These are phyloP conservation scores for Pythium apleroticum DNA, from an alignment of 352 stramenopile genomes.

Conservation along the genomic window DNA sequence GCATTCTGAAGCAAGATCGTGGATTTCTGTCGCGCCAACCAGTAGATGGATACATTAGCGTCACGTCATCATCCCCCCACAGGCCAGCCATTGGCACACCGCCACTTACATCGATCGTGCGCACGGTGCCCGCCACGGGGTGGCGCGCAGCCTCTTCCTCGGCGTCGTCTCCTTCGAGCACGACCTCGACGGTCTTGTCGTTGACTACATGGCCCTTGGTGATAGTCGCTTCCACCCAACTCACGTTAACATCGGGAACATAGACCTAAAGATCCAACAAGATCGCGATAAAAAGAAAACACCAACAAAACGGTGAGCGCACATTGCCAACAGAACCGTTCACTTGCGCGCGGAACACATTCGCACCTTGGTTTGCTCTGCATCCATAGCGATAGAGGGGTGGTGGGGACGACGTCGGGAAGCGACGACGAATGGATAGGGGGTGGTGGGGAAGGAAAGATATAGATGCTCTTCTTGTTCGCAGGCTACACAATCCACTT, in stretches of 20 bases:
- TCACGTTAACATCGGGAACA: constrained; percentile 75
- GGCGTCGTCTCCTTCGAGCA: constrained; percentile 61
- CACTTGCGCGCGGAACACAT: background rate
- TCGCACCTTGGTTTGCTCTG: constrained; percentile 35
- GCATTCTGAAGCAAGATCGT: constrained; percentile 78
- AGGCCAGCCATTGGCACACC: background rate
- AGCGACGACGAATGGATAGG: background rate
- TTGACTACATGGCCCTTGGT: constrained; percentile 81
- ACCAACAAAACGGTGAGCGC: background rate
- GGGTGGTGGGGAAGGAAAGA: constrained; percentile 1
- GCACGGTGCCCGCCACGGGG: constrained; percentile 45
- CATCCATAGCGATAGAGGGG: constrained; percentile 25
- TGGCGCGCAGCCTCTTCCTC: constrained; percentile 73
- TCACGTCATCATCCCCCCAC: constrained; percentile 1
- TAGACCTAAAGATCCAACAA: constrained; percentile 59
- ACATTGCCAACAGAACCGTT: background rate
- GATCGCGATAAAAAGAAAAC: background rate
- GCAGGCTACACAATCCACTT: constrained; percentile 17
- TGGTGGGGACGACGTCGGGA: constrained; percentile 1
- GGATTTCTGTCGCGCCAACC: constrained; percentile 48
- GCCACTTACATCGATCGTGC: constrained; percentile 47
- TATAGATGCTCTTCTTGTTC: constrained; percentile 10
- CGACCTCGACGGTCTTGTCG: constrained; percentile 77
- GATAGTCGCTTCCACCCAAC: constrained; percentile 82
- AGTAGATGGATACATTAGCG: constrained; percentile 12